Conservation (phyloP, 768 basidiomycete genomes). For the Tephrocybe sp. region DNA sequence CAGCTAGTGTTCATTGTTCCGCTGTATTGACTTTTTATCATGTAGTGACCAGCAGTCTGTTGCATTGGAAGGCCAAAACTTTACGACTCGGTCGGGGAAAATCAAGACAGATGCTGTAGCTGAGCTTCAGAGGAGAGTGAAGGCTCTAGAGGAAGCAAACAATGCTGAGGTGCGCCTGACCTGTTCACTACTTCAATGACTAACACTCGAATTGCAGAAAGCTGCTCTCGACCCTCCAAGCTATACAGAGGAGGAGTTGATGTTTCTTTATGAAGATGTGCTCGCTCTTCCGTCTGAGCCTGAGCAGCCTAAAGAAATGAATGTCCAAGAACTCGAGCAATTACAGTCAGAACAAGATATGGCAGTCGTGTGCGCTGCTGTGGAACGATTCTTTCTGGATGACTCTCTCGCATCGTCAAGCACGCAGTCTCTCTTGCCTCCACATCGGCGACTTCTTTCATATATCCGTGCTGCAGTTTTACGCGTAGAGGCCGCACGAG, state of each 20-base stretch:
- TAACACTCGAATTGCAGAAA: slow-evolving; percentile 22
- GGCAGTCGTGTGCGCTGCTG: slow-evolving; percentile 30
- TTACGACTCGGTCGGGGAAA: slow-evolving; percentile 16
- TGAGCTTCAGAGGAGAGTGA: slow-evolving; percentile 36
- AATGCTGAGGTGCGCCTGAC: slow-evolving; percentile 30
- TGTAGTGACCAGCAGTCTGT: slow-evolving; percentile 4
- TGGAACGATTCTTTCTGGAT: slow-evolving; percentile 24
- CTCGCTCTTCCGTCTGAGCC: slow-evolving; percentile 30
- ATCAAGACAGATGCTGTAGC: slow-evolving; percentile 13
- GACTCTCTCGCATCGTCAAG: slow-evolving; percentile 4
- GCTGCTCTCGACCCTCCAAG: slow-evolving; percentile 28
- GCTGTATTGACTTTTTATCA: neutral
- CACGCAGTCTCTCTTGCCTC: neutral
- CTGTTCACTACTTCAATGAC: neutral
- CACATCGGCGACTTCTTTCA: slow-evolving; percentile 34
- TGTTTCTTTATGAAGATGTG: slow-evolving; percentile 44
- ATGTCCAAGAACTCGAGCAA: slow-evolving; percentile 15
- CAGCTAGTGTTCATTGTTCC: neutral
- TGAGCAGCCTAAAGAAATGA: slow-evolving; percentile 1
- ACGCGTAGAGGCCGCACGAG: slow-evolving; percentile 30
- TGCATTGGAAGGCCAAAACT: slow-evolving; percentile 11
- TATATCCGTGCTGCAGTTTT: slow-evolving; percentile 34
- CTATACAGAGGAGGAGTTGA: slow-evolving; percentile 44
- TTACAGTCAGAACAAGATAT: slow-evolving; percentile 31
- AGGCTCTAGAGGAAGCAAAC: slow-evolving; percentile 35